phyloP scores from a whole-genome alignment of 331 rosid genomes.

The Prunus yedoensis region DNA sequence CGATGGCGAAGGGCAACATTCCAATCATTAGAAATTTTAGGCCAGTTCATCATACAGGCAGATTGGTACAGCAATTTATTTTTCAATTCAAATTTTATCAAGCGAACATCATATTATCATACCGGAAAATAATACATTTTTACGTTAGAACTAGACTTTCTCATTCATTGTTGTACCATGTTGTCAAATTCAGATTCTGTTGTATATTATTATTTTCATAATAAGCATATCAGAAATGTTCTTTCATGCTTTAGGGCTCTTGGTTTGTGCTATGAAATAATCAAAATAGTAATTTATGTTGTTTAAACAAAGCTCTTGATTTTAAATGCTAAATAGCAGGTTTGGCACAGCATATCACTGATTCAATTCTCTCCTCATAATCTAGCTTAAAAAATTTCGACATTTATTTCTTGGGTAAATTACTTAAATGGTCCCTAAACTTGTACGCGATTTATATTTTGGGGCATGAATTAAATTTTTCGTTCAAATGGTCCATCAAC shows the following conservation, averaged over 20 bases:
- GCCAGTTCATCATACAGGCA: neutral
- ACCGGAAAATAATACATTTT: neutral
- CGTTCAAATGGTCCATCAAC: too few relatives aligned
- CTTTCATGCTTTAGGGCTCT: neutral
- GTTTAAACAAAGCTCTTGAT: neutral
- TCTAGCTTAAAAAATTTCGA: neutral
- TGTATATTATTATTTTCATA: neutral
- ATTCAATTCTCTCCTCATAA: neutral
- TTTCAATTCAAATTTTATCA: neutral
- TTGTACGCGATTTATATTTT: too few relatives aligned
- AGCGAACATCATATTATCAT: neutral
- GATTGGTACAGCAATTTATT: neutral
- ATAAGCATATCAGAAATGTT: neutral
- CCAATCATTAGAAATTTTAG: neutral
- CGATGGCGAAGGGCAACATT: constrained; percentile 37
- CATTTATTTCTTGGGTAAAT: too few relatives aligned
- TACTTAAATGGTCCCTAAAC: too few relatives aligned
- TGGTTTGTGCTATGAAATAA: neutral
- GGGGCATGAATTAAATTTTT: too few relatives aligned
- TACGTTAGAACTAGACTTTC: neutral
- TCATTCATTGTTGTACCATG: neutral
- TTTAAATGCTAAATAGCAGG: neutral
- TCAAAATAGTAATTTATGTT: neutral
- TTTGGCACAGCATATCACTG: neutral
- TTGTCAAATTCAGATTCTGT: neutral